Conservation (phyloP, 352 stramenopile species). For the Pythium guiyangense region DNA sequence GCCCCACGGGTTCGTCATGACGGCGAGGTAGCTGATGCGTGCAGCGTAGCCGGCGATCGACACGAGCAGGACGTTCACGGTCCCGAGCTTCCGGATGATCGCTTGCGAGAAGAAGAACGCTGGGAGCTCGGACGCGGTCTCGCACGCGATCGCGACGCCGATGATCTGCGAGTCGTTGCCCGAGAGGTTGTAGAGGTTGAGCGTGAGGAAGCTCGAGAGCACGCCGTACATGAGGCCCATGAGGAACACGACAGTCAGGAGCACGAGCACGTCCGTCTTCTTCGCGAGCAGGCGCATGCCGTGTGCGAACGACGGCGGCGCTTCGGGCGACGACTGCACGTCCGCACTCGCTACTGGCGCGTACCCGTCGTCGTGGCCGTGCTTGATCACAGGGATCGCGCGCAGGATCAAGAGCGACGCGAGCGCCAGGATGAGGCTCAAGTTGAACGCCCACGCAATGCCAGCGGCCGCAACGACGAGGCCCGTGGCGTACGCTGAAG, state of each 20-base stretch:
- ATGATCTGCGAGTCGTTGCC: conserved; percentile 68
- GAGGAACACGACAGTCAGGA: conserved; percentile 67
- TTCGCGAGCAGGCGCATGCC: conserved; percentile 31
- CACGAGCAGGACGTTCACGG: conserved; percentile 65
- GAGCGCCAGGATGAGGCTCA: conserved; percentile 44
- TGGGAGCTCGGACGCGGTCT: conserved; percentile 75
- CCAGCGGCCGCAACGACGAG: conserved; percentile 49
- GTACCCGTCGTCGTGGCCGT: conserved; percentile 21
- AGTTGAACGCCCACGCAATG: conserved; percentile 80
- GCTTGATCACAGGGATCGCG: conserved; percentile 47
- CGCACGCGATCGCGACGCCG: conserved; percentile 72
- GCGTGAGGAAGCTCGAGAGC: conserved; percentile 77
- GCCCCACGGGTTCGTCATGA: conserved; percentile 77
- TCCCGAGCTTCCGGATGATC: conserved; percentile 67
- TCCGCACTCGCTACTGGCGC: conserved; percentile 16
- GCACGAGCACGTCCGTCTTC: conserved; percentile 57
- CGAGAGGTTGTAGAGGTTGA: conserved; percentile 82
- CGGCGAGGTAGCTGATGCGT: conserved; percentile 64
- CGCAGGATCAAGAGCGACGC: conserved; percentile 59
- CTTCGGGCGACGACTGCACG: conserved; percentile 8
- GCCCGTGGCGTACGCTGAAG: conserved; percentile 61
- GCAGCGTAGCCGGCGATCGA: conserved; percentile 66
- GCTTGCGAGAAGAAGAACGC: conserved; percentile 77
- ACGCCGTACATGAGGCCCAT: conserved; percentile 82
- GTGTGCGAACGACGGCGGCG: conserved; percentile 40